Base-by-base conservation (phyloP, 805 yeast species). In the Candida anglica region DNA sequence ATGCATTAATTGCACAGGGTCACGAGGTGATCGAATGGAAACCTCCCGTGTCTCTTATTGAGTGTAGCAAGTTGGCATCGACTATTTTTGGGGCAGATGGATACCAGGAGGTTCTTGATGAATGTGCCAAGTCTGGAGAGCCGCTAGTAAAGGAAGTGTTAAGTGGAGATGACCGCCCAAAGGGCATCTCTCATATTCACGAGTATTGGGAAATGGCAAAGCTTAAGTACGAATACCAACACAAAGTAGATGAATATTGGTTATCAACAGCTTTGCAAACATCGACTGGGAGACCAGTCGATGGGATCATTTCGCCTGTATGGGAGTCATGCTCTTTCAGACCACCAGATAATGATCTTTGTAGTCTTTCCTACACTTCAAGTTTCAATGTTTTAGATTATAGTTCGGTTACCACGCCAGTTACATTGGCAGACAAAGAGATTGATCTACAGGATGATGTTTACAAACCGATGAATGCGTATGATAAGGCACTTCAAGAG, bases 21-120 rank as follows among this genome's bases (percentile, higher is more conserved):
- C 77, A 70, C 33, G 70, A 69, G 36, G 61, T 73, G 9, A 57
- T 75, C 25, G 66, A 66, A 33, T 63, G 75, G 68, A 57, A 60
- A 13, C 19, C n/a, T 16, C 64, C 74, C 15, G 47, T 53, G 7
- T 56, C 57, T 15, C 69, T 61, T 34, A 34, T 47, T 21, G 50
- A 65, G 16, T 43, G 57, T 9, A 32, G 44, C 3, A 28, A 25
- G 50, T 46, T 23, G 50, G 51, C 60, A 30, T 46, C 53, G 16
- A 50, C 43, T 14, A 58, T 72, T 34, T 71, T 61, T 42, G 44
- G 53, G 14, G 66, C 72, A 17, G 77, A 71, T 42, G 75, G 72
- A 18, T 69, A 67, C 19, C 44, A 39, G 30, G 61, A 61, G 34
- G 42, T 59, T 35, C 46, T 50, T 33, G 50, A 54, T 15, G 59